A percentile compares a stretch with the other conserved stretches of the same genome.
Conservation (phyloP, 208 protist genomes). For the Chromosphaera perkinsii region DNA sequence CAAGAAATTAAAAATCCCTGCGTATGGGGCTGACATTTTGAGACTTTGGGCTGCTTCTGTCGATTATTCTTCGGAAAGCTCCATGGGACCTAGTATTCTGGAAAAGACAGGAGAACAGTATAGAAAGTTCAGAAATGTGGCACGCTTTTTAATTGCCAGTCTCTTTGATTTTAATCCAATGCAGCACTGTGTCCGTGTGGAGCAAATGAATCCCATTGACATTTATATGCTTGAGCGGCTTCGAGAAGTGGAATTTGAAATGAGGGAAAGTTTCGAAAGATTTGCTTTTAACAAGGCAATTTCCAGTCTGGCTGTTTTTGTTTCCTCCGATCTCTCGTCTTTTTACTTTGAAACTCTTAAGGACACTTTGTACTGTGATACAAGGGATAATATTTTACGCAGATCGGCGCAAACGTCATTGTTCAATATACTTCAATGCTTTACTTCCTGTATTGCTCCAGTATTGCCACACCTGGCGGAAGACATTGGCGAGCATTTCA, state of each 20-base stretch:
- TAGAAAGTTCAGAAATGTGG: neutral
- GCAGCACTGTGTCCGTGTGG: neutral
- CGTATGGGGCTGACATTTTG: slow-evolving; percentile 63
- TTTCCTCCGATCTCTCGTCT: slow-evolving; percentile 49
- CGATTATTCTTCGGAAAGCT: slow-evolving; percentile 62
- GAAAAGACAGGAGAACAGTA: neutral
- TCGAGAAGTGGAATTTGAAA: neutral
- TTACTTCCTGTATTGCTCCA: neutral
- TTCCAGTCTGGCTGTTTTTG: slow-evolving; percentile 35
- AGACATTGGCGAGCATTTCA: neutral
- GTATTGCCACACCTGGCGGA: slow-evolving; percentile 20
- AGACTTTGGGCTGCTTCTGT: slow-evolving; percentile 62
- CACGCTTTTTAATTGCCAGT: slow-evolving; percentile 56
- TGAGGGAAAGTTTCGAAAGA: neutral
- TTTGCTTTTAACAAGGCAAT: neutral
- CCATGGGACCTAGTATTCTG: slow-evolving; percentile 47
- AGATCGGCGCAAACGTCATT: slow-evolving; percentile 15
- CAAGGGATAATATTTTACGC: neutral
- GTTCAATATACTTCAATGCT: neutral
- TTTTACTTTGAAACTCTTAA: slow-evolving; percentile 72
- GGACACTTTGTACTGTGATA: slow-evolving; percentile 62
- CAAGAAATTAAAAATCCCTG: slow-evolving; percentile 10
- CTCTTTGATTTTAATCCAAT: slow-evolving; percentile 38
- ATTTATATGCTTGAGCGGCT: slow-evolving; percentile 29
- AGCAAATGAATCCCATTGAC: slow-evolving; percentile 22